phyloP scores from a whole-genome alignment of 345 rosid genomes.

The Corchorus olitorius region DNA sequence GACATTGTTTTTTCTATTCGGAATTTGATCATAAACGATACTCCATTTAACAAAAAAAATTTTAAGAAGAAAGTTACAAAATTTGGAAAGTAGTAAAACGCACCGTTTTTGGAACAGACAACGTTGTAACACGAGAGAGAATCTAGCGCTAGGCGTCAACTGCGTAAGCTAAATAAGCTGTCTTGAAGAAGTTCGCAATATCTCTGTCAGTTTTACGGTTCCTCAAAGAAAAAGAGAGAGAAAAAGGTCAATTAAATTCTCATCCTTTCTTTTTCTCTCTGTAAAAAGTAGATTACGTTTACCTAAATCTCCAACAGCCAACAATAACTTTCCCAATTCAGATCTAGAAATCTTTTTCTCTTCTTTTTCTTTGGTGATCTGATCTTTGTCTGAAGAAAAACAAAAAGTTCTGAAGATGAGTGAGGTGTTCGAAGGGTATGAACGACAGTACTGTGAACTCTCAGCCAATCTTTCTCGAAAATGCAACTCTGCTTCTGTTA shows the following conservation, averaged over 20 bases:
- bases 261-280: background rate
- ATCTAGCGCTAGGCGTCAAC: no score
- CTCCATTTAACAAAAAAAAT: no score
- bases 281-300: background rate
- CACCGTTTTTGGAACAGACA: no score
- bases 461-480: conserved; percentile 79
- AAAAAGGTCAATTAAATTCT: background rate
- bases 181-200: background rate
- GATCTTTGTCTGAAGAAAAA: background rate
- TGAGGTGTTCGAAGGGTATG: conserved; percentile 85
- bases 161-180: background rate
- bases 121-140: no score
- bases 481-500: conserved; percentile 62
- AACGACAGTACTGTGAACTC: conserved; percentile 92
- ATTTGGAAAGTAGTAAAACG: no score
- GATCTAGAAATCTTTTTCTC: conserved; percentile 7
- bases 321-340: background rate
- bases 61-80: no score
- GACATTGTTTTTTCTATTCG: no score
- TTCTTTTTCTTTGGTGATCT: background rate
- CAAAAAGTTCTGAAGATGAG: conserved; percentile 56
- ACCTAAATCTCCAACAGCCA: background rate
- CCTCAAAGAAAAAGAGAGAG: background rate
- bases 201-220: conserved; percentile 7
- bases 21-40: no score